Base-by-base conservation (phyloP, 306 rosid genomes). In the Ochetophila trinervis region DNA sequence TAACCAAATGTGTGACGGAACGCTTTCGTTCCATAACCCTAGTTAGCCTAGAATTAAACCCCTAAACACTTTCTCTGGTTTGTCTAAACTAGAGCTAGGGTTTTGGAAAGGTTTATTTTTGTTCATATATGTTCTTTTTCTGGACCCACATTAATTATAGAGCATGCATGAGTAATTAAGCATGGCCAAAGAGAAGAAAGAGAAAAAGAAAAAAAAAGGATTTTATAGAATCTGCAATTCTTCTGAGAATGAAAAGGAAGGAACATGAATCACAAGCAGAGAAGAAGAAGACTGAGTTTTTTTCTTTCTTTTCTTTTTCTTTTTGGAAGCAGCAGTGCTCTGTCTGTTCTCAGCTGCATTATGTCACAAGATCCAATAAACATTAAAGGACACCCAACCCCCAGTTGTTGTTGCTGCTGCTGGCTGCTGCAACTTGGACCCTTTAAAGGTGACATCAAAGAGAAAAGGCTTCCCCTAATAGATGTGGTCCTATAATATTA, bases 301-400 rank as follows among this genome's bases (percentile, higher is more conserved):
- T 66, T 67, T 19, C 65, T 27, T 27, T 79, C 53, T 42, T 65
- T 62, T 61, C 69, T 82, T 63, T 60, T 55, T 27, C 57, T 24
- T 47, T 17, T 6, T 6, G 6, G 7, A 9, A 13, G 50, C 45
- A 77, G 63, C 36, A 22, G n/a, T 23, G 8, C 37, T 21, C 37
- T 45, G n/a, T 62, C 49, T 50, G 70, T 10, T 81, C 72, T 11
- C 42, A 32, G 63, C 34, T 30, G 24, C 30, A 68, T 68, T 24
- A 49, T 58, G 58, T 58, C 49, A 48, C 88, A 66, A 42, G 94
- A 87, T 87, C 88, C 91, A 86, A 86, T 79, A 68, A 40, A 40
- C 45, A 40, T 40, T 40, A 40, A 40, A 40, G 45, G 14, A 40
- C 27, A 17, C 8, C 15, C 51, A 42, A 40, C 45, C 45, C 45